Conservation (phyloP, 1,139 yeast genomes). For the Pichia sp. region DNA sequence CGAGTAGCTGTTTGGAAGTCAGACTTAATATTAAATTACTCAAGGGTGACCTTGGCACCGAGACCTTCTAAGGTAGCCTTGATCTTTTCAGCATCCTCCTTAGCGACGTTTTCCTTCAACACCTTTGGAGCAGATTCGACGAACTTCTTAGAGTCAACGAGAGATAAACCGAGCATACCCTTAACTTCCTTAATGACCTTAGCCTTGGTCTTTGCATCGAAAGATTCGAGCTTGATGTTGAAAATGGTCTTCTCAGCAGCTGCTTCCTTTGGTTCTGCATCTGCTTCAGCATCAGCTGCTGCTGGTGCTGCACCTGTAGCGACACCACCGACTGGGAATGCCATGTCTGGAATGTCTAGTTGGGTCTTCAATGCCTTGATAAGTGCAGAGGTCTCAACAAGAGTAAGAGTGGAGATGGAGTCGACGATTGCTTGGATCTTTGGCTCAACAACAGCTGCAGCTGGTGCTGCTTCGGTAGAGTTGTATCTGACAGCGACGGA, state of each 20-base stretch:
- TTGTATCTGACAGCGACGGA: constrained; percentile 16
- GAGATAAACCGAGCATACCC: constrained; percentile 80
- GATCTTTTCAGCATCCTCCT: constrained; percentile 89
- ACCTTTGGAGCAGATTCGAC: constrained; percentile 97
- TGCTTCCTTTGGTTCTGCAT: constrained; percentile 57
- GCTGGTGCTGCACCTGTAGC: constrained; percentile 48
- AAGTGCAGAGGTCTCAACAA: constrained; percentile 82
- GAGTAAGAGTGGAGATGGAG: constrained; percentile 80
- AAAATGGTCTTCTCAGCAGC: constrained; percentile 91
- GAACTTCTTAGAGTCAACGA: constrained; percentile 95
- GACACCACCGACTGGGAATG: constrained; percentile 56
- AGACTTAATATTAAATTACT: too few species aligned
- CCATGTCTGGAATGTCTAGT: constrained; percentile 88
- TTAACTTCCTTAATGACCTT: constrained; percentile 97
- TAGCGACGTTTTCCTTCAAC: constrained; percentile 76
- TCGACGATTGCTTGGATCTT: constrained; percentile 85
- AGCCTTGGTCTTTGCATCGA: constrained; percentile 93
- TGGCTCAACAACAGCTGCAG: constrained; percentile 59
- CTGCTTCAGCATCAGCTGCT: constrained; percentile 62
- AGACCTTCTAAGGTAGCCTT: constrained; percentile 88
- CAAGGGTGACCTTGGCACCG: constrained; percentile 89
- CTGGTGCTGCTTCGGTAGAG: constrained; percentile 45
- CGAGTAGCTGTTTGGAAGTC: too few species aligned
- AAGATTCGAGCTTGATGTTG: constrained; percentile 83
- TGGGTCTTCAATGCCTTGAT: constrained; percentile 78